Base-by-base conservation (phyloP, 495 filamentous ascomycete species). In the Hypomontagnella monticulosa region DNA sequence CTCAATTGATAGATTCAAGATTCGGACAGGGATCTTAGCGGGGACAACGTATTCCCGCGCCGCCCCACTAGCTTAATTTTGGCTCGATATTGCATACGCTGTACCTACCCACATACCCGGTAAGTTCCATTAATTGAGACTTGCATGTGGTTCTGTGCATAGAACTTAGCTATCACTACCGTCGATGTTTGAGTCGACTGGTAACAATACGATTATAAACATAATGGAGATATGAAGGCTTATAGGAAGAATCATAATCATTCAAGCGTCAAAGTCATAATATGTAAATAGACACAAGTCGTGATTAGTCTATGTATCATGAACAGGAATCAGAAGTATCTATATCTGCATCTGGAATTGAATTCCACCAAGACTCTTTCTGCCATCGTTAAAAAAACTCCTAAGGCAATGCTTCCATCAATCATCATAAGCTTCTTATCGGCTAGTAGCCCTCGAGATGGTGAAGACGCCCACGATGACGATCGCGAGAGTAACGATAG, bases 381-480 rank as follows among this genome's bases (percentile, higher is more conserved):
- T 54, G 34, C 32, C 12, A 27, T 60, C 51, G 47, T 41, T 23
- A 27, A 40, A 40, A 50, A 38, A 37, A 23, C 48, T 48, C 37
- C 53, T 8, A 40, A 23, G 43, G 33, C 48, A 27, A 63, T 57
- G 52, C 46, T 48, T 38, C 50, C 23, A 48, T 50, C 16, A 37
- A 55, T 15, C 23, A 8, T 42, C 11, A 0, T 23, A 42, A 44
- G 18, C n/a, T 11, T 19, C 18, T 83, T 78, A 93, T 72, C 88
- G 83, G 60, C 84, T 88, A 16, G 86, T 89, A 40, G 88, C 80
- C 53, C 95, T 87, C 57, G 92, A 89, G 67, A 98, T 83, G n/a
- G 91, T 85, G 81, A 99, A 99, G 16, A 97, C 94, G 48, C 89
- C 93, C 14, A 92, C 84, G 79, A 99, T 97, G 16, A 96, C 93